A percentile compares a stretch with the other conserved stretches of the same genome.
These are phyloP conservation scores for Pachysandra terminalis DNA, from an alignment of 164 flowering plant genomes.

Conservation along the genomic window DNA sequence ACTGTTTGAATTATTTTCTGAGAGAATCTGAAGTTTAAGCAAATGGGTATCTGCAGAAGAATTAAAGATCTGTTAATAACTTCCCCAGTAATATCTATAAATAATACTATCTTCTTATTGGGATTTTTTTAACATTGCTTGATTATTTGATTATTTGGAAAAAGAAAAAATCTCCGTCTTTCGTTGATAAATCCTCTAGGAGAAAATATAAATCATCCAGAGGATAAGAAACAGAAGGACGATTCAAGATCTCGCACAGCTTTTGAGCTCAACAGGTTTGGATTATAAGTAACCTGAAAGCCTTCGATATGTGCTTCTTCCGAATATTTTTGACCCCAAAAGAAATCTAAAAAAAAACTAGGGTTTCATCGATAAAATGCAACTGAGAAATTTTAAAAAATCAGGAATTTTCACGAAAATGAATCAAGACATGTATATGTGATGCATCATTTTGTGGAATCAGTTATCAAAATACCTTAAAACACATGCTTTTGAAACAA, in stretches of 20 bases:
- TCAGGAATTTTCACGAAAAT: not conserved
- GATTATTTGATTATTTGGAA: not conserved
- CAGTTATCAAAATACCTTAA: too few species aligned
- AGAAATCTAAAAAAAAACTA: not conserved
- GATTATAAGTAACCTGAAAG: constrained; percentile 31
- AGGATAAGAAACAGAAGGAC: constrained; percentile 20
- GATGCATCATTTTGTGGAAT: too few species aligned
- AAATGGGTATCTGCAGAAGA: not conserved
- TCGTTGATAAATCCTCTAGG: constrained; percentile 22
- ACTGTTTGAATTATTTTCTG: not conserved
- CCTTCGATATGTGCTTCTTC: constrained; percentile 65
- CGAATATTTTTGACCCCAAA: not conserved
- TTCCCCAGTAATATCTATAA: too few species aligned
- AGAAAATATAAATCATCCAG: constrained; percentile 11
- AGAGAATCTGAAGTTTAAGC: not conserved
- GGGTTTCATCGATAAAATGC: not conserved
- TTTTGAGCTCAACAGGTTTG: constrained; percentile 57
- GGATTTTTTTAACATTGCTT: too few species aligned
- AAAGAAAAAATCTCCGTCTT: constrained; percentile 27
- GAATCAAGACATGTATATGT: too few species aligned
- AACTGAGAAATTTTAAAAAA: not conserved
- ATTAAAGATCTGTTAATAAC: not conserved
- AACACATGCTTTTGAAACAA: too few species aligned
- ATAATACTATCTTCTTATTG: too few species aligned
- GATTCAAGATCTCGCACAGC: constrained; percentile 51